Base-by-base conservation (phyloP, 495 filamentous ascomycete species). In the Immersiella caudata region DNA sequence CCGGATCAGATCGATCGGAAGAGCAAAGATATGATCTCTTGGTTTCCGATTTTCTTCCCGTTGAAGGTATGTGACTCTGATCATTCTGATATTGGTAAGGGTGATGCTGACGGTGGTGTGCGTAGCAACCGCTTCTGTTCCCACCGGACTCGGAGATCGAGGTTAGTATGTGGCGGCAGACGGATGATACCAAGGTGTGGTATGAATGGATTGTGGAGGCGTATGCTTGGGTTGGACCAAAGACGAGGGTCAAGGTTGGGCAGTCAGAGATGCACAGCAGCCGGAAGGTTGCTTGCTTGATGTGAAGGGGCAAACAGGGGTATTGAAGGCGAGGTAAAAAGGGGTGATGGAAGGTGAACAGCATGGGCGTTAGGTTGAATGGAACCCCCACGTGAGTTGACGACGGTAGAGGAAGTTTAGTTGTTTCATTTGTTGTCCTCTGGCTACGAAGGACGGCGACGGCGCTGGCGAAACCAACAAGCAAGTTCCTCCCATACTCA, bases 21-120 rank as follows among this genome's bases (percentile, higher is more conserved):
- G 85, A 97, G 93, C 79, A 88, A 90, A 71, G 75, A 93, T 69
- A 98, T 98, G 95, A 95, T 97, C 65, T 94, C 91, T 71, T 99
- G 95, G 95, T 99, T 99, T 78, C 95, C 95, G 9, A 97, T 98
- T 14, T 97, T 91, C 81, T 99, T 99, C 72, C 95, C 95, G 7
- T 76, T 99, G 11, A 97, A 97, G 89, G 94, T 96, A 84, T 68
- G 81, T 66, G 55, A 56, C 52, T 40, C 67, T 26, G 25, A 8
- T 8, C 8, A 8, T 20, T 22, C 2, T 6, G 22, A 22, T 46
- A 9, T 52, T 36, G 60, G 24, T 33, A 57, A 36, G 7, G 26
- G 50, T 20, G 50, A 14, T 62, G 51, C 25, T 49, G 67, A 57
- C 65, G 73, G 67, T 25, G 26, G 46, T 56, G 0, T 24, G 52